phyloP scores from a whole-genome alignment of 2,329 filamentous ascomycete species.

The Elsinoe necatrix region DNA sequence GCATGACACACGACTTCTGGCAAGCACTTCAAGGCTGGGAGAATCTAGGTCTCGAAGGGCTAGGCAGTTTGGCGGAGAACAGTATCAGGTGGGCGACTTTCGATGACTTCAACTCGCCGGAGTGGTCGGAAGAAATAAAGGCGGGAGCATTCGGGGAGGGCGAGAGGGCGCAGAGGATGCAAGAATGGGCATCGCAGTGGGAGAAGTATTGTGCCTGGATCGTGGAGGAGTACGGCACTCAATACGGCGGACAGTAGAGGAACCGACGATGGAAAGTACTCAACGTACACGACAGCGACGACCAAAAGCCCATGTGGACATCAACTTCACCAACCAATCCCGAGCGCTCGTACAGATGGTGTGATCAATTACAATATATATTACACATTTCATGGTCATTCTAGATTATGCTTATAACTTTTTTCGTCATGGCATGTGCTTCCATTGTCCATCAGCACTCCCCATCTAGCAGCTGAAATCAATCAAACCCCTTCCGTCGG shows the following conservation, averaged over 20 bases:
- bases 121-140: constrained; percentile 65
- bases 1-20: constrained; percentile 91
- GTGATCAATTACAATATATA: constrained; percentile 3
- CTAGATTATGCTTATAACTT: neutral
- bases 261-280: neutral
- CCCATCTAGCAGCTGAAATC: constrained; percentile 22
- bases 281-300: neutral
- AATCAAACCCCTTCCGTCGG: constrained; percentile 27
- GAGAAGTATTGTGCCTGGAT: constrained; percentile 90
- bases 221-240: constrained; percentile 56
- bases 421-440: neutral
- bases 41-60: constrained; percentile 76
- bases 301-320: neutral
- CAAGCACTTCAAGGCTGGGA: constrained; percentile 86
- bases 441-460: neutral
- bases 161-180: constrained; percentile 61
- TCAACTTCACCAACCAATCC: neutral
- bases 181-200: constrained; percentile 73
- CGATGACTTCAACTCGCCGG: constrained; percentile 63
- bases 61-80: constrained; percentile 85
- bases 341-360: neutral
- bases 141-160: constrained; percentile 65
- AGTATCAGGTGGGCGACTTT: constrained; percentile 84
- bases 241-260: constrained; percentile 16
- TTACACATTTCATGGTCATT: constrained; percentile 11